A percentile compares a stretch with the other conserved stretches of the same genome.
Conservation (phyloP, 179 eudicot genomes). For the Dionaea muscipula region DNA sequence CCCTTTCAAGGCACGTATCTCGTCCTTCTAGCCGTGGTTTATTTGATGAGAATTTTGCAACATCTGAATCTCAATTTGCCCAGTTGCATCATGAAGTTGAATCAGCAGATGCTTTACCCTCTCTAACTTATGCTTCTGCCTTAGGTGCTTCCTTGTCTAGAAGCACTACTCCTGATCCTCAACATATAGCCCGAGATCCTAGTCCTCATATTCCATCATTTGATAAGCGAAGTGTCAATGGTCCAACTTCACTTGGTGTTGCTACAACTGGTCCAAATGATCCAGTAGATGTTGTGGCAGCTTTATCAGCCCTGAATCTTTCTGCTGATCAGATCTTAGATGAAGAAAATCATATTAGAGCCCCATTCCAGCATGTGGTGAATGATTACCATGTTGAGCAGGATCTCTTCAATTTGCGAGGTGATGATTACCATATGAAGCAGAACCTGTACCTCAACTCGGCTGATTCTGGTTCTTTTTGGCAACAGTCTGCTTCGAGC, state of each 20-base stretch:
- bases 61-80: constrained; percentile 52
- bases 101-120: constrained; percentile 22
- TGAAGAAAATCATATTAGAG: constrained; percentile 44
- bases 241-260: constrained; percentile 44
- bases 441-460: constrained; percentile 27
- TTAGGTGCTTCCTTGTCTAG: constrained; percentile 82
- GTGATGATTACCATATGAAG: constrained; percentile 35
- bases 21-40: constrained; percentile 80
- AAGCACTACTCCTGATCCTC: constrained; percentile 90
- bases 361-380: constrained; percentile 40
- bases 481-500: constrained; percentile 33
- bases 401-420: constrained; percentile 39
- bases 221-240: constrained; percentile 48
- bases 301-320: constrained; percentile 72
- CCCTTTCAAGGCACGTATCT: constrained; percentile 52
- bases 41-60: constrained; percentile 40
- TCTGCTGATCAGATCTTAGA: constrained; percentile 41
- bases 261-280: constrained; percentile 32
- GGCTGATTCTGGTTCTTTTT: constrained; percentile 37
- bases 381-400: constrained; percentile 31
- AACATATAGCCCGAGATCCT: constrained; percentile 70
- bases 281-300: constrained; percentile 46
- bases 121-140: constrained; percentile 86
- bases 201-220: constrained; percentile 83
- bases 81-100: constrained; percentile 32